Evolutionary conservation across 192 early-diverging fungal species (phyloP), one percentile per base, ranked within the genome.

Genomic region (Gryganskiella cystojenkinii): DNA sequence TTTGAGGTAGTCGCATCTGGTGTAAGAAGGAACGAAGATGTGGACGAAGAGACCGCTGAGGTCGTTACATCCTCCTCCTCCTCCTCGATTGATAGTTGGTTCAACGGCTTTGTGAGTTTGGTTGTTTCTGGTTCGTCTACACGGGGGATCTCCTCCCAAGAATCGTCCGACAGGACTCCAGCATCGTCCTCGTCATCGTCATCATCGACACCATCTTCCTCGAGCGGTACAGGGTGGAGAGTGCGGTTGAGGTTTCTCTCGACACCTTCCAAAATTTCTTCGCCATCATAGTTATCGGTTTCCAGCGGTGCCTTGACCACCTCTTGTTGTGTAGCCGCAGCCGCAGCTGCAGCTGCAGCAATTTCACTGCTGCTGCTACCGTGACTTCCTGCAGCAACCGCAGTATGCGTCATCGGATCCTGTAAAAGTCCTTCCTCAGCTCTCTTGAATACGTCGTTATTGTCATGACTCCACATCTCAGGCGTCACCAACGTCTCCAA

Each of bases 151-250:
- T 28, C 86, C 71, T 42, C 82, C 81, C 20, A 40, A 13, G 37
- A 40, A 40, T 40, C 37, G 13, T 40, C 37, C 37, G 37, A 40
- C 5, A 40, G 37, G 13, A 84, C 83, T 15, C 82, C 82, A 34
- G 64, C 79, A 2, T 87, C 83, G 10, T 67, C 83, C 0, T 83
- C 84, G 28, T 70, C 82, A 49, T 82, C 80, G 33, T 87, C 84
- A 22, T 82, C 81, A 17, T 86, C 80, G 45, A 87, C 90, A 3
- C 82, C 74, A 2, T 81, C 81, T 6, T 74, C 56, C 3, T 87
- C 85, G 35, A 87, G 84, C 61, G 82, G 70, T 58, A 74, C 70
- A 20, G 60, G 54, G 24, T 69, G 69, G 27, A 79, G 55, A 19
- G 71, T 58, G 24, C 67, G 27, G n/a, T 79, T 61, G n/a, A 47